A percentile compares a stretch with the other conserved stretches of the same genome.
Evolutionary conservation across 768 basidiomycete genomes (phyloP).

Genomic region (Boletus insuetus): DNA sequence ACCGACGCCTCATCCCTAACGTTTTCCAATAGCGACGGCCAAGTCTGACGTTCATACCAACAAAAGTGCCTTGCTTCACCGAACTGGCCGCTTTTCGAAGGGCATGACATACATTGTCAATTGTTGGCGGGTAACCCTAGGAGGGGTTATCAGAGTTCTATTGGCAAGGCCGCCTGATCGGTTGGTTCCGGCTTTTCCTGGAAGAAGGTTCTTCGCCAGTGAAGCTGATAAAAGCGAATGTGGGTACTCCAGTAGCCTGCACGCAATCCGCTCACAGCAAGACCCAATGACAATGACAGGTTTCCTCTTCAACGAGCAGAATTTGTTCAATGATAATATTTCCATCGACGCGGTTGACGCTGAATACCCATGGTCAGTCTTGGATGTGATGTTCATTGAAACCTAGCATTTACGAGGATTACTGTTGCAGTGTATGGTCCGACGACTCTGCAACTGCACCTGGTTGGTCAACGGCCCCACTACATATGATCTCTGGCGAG

Average conservation of each 20-base stretch:
- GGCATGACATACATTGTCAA: no score
- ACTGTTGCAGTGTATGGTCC: neutral
- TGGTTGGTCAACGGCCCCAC: neutral
- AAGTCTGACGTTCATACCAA: neutral
- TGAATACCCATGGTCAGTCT: conserved; percentile 1
- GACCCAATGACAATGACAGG: neutral
- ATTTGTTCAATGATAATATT: neutral
- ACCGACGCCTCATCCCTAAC: no score
- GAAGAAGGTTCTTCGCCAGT: neutral
- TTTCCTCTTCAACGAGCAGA: neutral
- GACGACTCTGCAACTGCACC: neutral
- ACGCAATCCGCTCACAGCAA: neutral
- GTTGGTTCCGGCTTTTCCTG: neutral
- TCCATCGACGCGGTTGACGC: neutral
- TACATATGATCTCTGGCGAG: neutral
- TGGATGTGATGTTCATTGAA: neutral
- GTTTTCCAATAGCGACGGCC: neutral
- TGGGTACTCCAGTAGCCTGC: neutral
- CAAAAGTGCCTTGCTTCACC: no score
- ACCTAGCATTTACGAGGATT: neutral
- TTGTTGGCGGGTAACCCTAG: no score
- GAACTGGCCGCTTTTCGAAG: no score
- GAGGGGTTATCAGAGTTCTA: no score
- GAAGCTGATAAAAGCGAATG: conserved; percentile 12
- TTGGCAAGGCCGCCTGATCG: conserved; percentile 6